Evolutionary conservation across 2,329 filamentous ascomycete species (phyloP), one percentile per base, ranked within the genome.

Genomic region (Sordariomycetes sp.): DNA sequence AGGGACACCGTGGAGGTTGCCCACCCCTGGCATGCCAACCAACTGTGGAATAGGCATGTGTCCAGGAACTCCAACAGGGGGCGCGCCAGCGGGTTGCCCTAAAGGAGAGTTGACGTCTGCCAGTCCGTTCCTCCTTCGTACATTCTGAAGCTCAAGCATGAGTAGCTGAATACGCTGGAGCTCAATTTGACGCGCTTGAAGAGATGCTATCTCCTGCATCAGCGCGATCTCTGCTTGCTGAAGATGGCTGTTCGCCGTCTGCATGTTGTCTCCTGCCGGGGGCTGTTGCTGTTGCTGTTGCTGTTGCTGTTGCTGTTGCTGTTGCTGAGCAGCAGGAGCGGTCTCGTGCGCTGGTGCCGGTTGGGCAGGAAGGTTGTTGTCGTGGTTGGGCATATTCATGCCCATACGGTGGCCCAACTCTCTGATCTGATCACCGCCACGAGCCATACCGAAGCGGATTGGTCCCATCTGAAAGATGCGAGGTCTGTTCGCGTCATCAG

Each of bases 391-490:
- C 25, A 49, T 53, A 5, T 59, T 62, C 15, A 66, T 47, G 18
- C 73, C 75, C 44, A 84, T 65, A 39, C 75, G 74, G 39, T 79
- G 74, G 5, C 75, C 78, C 43, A 86, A 62, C 42, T 85, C 79
- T 36, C 77, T 70, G 21, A 85, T 68, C 38, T 85, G 74, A 15
- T 70, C 62, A 55, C 57, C 79, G 54, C 57, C 82, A 64, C 84
- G 79, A n/a, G 80, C 84, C 46, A 90, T 84, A 0, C 81, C 84
- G 16, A 92, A 62, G 19, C 83, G 68, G 21, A 92, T 62, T 3
- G 85, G 85, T 1, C 85, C 85, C 30, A 92, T 59, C 45, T 85
- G 82, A 46, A 82, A 79, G 36, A 85, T 67, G 27, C 77, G 67
- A 41, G 77, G 70, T 33, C 70, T 65, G 10, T 50, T 54, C 10